A percentile compares a stretch with the other conserved stretches of the same genome.
These are phyloP conservation scores for Hansenula sp. DNA, from an alignment of 1,139 yeast species.

Conservation along the genomic window DNA sequence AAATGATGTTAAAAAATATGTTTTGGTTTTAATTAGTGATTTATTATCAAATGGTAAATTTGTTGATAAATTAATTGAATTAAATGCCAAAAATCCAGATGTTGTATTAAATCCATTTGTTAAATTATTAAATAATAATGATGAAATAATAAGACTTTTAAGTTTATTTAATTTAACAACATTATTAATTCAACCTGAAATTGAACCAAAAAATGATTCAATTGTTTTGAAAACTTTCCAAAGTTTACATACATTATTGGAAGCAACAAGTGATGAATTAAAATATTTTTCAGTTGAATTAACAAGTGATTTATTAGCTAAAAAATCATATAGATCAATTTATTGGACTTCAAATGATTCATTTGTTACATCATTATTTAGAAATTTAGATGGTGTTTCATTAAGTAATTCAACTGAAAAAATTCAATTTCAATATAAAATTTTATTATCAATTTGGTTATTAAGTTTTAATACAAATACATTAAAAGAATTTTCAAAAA, in stretches of 20 bases:
- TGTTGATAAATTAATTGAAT: constrained; percentile 41
- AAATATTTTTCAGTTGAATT: constrained; percentile 69
- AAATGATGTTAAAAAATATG: constrained; percentile 65
- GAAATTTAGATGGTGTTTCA: constrained; percentile 32
- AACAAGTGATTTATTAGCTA: constrained; percentile 55
- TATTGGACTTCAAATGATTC: constrained; percentile 53
- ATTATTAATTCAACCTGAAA: constrained; percentile 26
- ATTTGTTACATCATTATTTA: constrained; percentile 53
- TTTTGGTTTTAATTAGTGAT: constrained; percentile 66
- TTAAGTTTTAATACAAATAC: constrained; percentile 65
- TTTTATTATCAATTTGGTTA: constrained; percentile 78
- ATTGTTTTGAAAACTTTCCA: constrained; percentile 39
- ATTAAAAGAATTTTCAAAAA: constrained; percentile 44
- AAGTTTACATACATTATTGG: constrained; percentile 41
- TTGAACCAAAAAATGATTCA: constrained; percentile 6
- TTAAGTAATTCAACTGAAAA: constrained; percentile 35
- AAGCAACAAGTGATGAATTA: constrained; percentile 43
- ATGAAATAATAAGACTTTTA: constrained; percentile 42
- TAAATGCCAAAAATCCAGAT: constrained; percentile 39
- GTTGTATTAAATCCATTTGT: constrained; percentile 48
- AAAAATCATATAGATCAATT: constrained; percentile 51
- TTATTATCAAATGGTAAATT: constrained; percentile 33
- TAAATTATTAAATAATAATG: constrained; percentile 44
- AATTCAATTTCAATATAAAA: constrained; percentile 80
- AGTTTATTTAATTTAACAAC: constrained; percentile 32